Percentiles rank a stretch among this genome's conserved stretches.
Conservation (phyloP, 2,329 filamentous ascomycete genomes). For the Aureobasidium mangrovei region DNA sequence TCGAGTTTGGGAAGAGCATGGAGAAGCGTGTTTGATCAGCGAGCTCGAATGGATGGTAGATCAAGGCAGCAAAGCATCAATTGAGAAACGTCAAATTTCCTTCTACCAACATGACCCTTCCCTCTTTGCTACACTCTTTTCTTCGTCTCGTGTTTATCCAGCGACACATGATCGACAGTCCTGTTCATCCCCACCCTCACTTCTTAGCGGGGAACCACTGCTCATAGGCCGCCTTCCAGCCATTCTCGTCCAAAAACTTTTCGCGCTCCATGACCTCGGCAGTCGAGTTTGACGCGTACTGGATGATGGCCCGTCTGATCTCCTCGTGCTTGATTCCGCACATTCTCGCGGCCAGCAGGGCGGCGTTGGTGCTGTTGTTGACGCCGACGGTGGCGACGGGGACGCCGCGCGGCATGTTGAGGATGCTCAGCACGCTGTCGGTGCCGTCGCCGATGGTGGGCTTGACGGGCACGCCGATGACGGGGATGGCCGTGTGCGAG, state of each 20-base stretch:
- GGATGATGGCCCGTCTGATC: conserved; percentile 50
- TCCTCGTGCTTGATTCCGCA: conserved; percentile 40
- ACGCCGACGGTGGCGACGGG: conserved; percentile 36
- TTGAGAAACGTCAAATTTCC: too few relatives aligned
- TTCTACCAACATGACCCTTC: too few relatives aligned
- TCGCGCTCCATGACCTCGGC: conserved; percentile 58
- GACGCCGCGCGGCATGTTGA: conserved; percentile 43
- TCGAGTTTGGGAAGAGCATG: too few relatives aligned
- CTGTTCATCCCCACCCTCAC: background rate
- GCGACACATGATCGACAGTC: too few relatives aligned
- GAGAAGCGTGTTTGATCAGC: too few relatives aligned
- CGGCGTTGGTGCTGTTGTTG: conserved; percentile 40
- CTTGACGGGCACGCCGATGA: conserved; percentile 44
- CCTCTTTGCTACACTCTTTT: too few relatives aligned
- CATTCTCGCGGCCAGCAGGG: conserved; percentile 38
- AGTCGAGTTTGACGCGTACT: conserved; percentile 55
- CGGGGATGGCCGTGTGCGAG: conserved; percentile 40
- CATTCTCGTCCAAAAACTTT: conserved; percentile 45
- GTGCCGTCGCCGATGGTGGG: conserved; percentile 41
- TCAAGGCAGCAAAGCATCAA: too few relatives aligned
- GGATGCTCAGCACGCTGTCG: conserved; percentile 43
- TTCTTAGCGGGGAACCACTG: conserved; percentile 22
- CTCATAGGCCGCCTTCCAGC: conserved; percentile 28
- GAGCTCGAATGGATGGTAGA: too few relatives aligned
- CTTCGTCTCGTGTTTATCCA: too few relatives aligned